Conservation (phyloP, 2,329 filamentous ascomycete genomes). For the Alternaria sp. region DNA sequence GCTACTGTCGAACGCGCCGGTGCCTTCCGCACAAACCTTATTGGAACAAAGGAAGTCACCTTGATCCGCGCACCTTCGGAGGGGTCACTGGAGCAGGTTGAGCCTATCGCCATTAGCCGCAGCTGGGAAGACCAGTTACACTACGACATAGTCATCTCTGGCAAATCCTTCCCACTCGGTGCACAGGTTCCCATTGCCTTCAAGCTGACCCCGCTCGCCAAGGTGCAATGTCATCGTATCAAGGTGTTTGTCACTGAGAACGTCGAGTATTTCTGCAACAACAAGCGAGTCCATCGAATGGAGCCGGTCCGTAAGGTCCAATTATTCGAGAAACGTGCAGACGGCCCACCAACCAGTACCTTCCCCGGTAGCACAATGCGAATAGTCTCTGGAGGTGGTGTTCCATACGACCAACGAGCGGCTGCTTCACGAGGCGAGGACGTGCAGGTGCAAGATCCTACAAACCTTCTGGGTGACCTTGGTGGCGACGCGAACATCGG, state of each 20-base stretch:
- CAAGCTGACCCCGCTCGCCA: constrained; percentile 89
- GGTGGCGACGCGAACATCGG: constrained; percentile 77
- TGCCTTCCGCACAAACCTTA: constrained; percentile 86
- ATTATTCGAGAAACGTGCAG: constrained; percentile 86
- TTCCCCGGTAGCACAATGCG: constrained; percentile 80
- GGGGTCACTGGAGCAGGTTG: constrained; percentile 86
- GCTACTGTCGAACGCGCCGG: constrained; percentile 85
- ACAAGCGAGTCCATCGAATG: constrained; percentile 83
- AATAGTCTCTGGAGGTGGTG: constrained; percentile 81
- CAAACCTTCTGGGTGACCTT: constrained; percentile 83
- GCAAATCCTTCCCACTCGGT: constrained; percentile 91
- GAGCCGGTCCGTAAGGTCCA: constrained; percentile 85
- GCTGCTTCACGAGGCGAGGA: constrained; percentile 65
- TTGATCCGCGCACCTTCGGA: constrained; percentile 88
- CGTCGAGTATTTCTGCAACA: constrained; percentile 87
- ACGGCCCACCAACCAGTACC: constrained; percentile 74
- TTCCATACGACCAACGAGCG: constrained; percentile 68
- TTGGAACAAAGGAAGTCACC: constrained; percentile 81
- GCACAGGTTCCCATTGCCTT: constrained; percentile 91
- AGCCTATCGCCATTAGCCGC: constrained; percentile 91
- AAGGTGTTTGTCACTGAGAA: constrained; percentile 92
- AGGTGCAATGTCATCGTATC: constrained; percentile 91
- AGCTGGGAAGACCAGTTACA: constrained; percentile 96
- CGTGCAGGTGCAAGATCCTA: constrained; percentile 61
- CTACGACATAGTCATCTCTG: constrained; percentile 95